Percentiles rank a stretch among this genome's conserved stretches.
Evolutionary conservation across 768 basidiomycete genomes (phyloP).

Genomic region (Mycena maculata): DNA sequence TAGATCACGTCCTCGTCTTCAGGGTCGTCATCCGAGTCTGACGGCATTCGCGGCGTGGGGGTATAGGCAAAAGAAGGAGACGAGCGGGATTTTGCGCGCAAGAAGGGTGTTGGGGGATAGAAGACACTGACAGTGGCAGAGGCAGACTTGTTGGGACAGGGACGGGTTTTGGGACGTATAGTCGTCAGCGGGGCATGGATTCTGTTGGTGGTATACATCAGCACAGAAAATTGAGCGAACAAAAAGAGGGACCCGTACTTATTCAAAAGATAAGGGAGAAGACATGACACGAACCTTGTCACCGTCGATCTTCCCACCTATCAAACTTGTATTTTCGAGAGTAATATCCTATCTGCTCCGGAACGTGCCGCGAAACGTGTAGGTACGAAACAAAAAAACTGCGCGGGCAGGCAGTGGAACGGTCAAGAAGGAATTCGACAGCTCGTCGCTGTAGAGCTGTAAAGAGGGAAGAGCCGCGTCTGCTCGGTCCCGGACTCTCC

Average conservation of each 20-base stretch:
- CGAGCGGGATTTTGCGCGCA: slow-evolving; percentile 38
- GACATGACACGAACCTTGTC: slow-evolving; percentile 12
- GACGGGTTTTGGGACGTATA: slow-evolving; percentile 13
- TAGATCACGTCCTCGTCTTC: slow-evolving; percentile 48
- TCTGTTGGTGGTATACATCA: slow-evolving; percentile 21
- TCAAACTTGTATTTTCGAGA: background rate
- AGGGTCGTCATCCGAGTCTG: slow-evolving; percentile 48
- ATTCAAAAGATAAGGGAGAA: slow-evolving; percentile 20
- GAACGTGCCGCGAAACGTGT: background rate
- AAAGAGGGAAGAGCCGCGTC: too few relatives aligned
- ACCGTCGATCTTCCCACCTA: background rate
- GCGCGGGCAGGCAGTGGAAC: background rate
- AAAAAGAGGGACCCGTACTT: slow-evolving; percentile 2
- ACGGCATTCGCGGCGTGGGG: slow-evolving; percentile 33
- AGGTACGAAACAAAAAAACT: background rate
- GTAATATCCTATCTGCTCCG: slow-evolving; percentile 17
- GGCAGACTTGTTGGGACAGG: slow-evolving; percentile 24
- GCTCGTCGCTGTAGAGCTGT: too few relatives aligned
- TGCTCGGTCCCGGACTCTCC: too few relatives aligned
- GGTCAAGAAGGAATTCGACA: too few relatives aligned
- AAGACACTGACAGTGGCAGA: slow-evolving; percentile 35
- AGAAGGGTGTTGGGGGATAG: slow-evolving; percentile 35
- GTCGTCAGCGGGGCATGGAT: slow-evolving; percentile 25
- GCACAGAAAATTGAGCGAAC: background rate
- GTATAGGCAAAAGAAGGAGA: slow-evolving; percentile 36